Base-by-base conservation (phyloP, 352 stramenopile species). In the Globisporangium recalcitrans region DNA sequence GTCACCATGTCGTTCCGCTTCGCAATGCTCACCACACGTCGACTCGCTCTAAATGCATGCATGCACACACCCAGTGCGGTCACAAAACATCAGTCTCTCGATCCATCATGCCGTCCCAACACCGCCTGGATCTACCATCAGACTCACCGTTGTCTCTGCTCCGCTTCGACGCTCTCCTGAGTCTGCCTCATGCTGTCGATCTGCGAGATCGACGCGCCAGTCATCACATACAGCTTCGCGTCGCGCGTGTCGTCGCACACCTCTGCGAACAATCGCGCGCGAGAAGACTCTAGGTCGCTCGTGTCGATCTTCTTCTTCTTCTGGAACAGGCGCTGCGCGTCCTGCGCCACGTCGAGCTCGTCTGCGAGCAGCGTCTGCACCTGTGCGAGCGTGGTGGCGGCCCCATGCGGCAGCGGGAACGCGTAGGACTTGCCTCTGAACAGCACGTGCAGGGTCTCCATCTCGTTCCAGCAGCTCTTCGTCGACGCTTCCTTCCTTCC, bases 281-380 rank as follows among this genome's bases (percentile, higher is more conserved):
- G 31, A 52, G 11, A n/a, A 4, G 46, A 26, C 60, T 4, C 21
- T 51, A 24, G 32, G 9, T 73, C 58, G 27, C 62, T 71, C 49
- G 64, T 70, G 52, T 87, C 69, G 14, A 91, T 47, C 32, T 78
- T 74, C 11, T 71, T 75, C 48, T 76, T 80, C 48, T 76, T 70
- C 61, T 85, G 70, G 64, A 91, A 87, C 31, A 86, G 66, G 38
- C 82, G 73, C 67, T 89, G 82, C 4, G 70, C 69, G 4, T 89
- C 82, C 13, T 11, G 42, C 3, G 70, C 46, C 0, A 88, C 67
- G 26, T 32, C 26, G 26, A 80, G 55, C 26, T 68, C 44, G 8
- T 38, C 22, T 44, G 70, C 65, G 11, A 91, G 62, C 22, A 75
- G 24, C 3, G 60, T 44, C 52, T 87, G 82, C 14, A 86, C 46